Evolutionary conservation across 192 early-diverging fungal species (phyloP), one percentile per base, ranked within the genome.

Genomic region (Geosiphon pyriformis): DNA sequence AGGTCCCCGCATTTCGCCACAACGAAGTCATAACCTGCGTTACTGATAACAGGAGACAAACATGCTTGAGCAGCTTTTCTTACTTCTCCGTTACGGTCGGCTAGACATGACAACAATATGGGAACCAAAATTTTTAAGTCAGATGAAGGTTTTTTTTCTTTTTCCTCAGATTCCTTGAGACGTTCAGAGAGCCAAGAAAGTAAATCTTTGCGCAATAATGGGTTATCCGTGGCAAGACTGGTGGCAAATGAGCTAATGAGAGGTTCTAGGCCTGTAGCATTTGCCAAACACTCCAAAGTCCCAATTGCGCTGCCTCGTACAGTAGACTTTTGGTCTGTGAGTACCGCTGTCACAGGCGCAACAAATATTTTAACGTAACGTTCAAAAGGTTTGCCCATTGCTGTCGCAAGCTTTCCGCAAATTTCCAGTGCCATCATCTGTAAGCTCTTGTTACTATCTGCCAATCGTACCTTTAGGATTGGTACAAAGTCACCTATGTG

Each of bases 381-480:
- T 4, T 92, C 89, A 72, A 92, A 93, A 1, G 93, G 92, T 31
- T 90, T 89, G 8, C 93, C 95, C 78, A 94, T 89, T 15, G 92
- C 88, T 0, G 79, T 70, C 2, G 93, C 91, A 17, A 99, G 71
- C 6, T 72, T 76, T 0, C 87, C 89, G 46, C 87, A 80, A 23
- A 99, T 75, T n/a, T 93, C 92, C 33, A 94, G 82, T 0, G 94
- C 85, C 58, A 84, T 72, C 10, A 87, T 85, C 11, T 87, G 83
- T 20, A 99, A 74, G 66, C 92, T 96, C 70, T 94, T 92, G 79
- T 99, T 99, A 59, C 83, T 88, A 70, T 99, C 97, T 26, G 76
- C 80, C 37, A 99, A 77, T 42, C 97, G 83, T 32, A 73, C 75
- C 70, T 96, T 97, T 47, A 99, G 76, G 7, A 91, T 86, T 0